A percentile compares a stretch with the other conserved stretches of the same genome.
phyloP scores from a whole-genome alignment of 345 rosid genomes.

The Hibiscus syriacus region DNA sequence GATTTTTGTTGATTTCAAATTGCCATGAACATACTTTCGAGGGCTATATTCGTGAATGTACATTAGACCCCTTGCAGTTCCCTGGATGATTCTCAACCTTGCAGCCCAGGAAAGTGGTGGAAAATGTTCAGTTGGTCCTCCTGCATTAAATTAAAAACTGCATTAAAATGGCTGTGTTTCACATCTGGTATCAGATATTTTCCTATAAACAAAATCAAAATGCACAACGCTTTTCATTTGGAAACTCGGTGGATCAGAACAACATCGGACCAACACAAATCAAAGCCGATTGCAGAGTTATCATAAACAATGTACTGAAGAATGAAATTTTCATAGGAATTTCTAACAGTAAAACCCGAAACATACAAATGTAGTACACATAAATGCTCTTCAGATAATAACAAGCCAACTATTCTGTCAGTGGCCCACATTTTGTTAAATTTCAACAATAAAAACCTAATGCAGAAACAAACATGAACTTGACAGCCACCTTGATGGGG shows the following conservation, averaged over 20 bases:
- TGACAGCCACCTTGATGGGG: slow-evolving; percentile 8
- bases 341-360: neutral
- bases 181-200: neutral
- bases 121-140: slow-evolving; percentile 46
- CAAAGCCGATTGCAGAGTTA: neutral
- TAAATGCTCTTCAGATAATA: neutral
- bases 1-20: no score
- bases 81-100: no score
- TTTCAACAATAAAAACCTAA: neutral
- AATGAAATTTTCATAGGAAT: neutral
- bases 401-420: neutral
- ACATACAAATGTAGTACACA: neutral
- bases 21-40: slow-evolving; percentile 53
- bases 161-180: neutral
- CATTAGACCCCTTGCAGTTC: slow-evolving; percentile 78
- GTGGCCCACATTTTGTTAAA: slow-evolving; percentile 20
- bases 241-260: neutral
- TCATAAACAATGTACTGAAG: neutral
- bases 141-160: slow-evolving; percentile 5
- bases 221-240: no score
- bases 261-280: no score
- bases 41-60: slow-evolving; percentile 77
- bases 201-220: neutral
- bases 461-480: slow-evolving; percentile 5
- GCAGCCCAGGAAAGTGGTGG: no score